Base-by-base conservation (phyloP, 257 asterid species). In the Gentiana macrophylla region DNA sequence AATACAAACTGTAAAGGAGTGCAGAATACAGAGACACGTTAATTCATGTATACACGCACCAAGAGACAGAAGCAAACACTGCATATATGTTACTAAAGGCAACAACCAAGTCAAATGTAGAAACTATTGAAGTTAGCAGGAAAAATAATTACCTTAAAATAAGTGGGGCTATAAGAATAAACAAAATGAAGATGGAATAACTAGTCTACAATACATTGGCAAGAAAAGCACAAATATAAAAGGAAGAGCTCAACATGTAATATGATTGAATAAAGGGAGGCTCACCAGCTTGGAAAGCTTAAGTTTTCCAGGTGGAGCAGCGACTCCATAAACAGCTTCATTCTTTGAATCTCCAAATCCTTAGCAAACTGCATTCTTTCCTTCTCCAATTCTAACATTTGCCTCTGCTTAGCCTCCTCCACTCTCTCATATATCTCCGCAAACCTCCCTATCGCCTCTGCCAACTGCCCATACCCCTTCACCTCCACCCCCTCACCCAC, bases 341-440 rank as follows among this genome's bases (percentile, higher is more conserved):
- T 80, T 67, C 94, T 84, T 72, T 80, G 95, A 62, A 87, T 72
- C 80, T 91, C 98, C 75, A 91, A 71, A 69, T 91, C 98, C 70
- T 78, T 80, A 0, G 91, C 79, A 63, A 86, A 86, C 60, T 84
- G 86, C 91, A 84, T 84, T 70, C 94, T 80, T 55, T 90, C 89
- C 67, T 84, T 86, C 88, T 90, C 98, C 71, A 84, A 57, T 64
- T 91, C 98, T 81, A 86, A 78, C 82, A 91, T 72, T 69, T 84
- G 96, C 70, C 84, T 65, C 78, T 82, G 95, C 59, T 91, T 91
- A 11, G 79, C 84, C 76, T 56, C 82, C 72, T 86, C 98, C 38
- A 91, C 96, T 62, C 77, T 87, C 80, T 77, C 80, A 53, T 87
- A 91, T 44, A 80, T 76, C 49, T 71, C 67, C 2, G 75, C 90